phyloP scores from a whole-genome alignment of 2,329 filamentous ascomycete species.

The Arthrobotrys sinensis region DNA sequence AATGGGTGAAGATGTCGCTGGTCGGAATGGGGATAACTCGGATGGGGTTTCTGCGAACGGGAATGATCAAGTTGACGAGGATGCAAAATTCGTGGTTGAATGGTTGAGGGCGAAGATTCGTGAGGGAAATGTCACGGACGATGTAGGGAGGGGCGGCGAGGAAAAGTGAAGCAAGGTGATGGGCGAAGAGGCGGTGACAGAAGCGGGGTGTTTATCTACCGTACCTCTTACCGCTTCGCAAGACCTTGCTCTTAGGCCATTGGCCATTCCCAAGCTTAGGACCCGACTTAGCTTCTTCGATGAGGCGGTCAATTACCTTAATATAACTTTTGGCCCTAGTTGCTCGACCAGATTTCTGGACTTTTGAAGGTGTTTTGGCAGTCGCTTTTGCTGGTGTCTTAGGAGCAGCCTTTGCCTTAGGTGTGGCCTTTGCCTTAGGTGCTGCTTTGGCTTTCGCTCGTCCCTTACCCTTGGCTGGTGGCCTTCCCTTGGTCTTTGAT shows the following conservation, averaged over 20 bases:
- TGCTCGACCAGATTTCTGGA: not conserved
- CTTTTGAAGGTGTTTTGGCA: not conserved
- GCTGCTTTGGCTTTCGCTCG: too few species aligned
- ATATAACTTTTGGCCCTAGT: not conserved
- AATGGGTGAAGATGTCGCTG: slow-evolving; percentile 67
- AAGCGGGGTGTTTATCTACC: not conserved
- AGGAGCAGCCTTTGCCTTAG: too few species aligned
- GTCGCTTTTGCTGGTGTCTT: not conserved
- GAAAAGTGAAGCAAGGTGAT: not conserved
- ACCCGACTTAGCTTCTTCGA: slow-evolving; percentile 1
- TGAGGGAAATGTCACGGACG: slow-evolving; percentile 27
- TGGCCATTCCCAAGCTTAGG: slow-evolving; percentile 2
- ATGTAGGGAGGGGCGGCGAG: not conserved
- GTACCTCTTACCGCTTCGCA: slow-evolving; percentile 36
- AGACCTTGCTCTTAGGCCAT: slow-evolving; percentile 14
- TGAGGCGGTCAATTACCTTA: not conserved
- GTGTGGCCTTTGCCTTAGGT: too few species aligned
- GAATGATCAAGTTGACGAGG: slow-evolving; percentile 67
- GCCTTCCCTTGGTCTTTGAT: not conserved
- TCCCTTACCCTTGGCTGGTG: not conserved
- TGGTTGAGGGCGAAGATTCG: slow-evolving; percentile 51
- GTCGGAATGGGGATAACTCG: slow-evolving; percentile 15
- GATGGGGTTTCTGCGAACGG: slow-evolving; percentile 70
- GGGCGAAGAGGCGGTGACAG: not conserved
- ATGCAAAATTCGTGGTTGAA: slow-evolving; percentile 62